Percentiles rank a stretch among this genome's conserved stretches.
These are phyloP conservation scores for Rusavskia elegans DNA, from an alignment of 495 filamentous ascomycete genomes.

Conservation along the genomic window DNA sequence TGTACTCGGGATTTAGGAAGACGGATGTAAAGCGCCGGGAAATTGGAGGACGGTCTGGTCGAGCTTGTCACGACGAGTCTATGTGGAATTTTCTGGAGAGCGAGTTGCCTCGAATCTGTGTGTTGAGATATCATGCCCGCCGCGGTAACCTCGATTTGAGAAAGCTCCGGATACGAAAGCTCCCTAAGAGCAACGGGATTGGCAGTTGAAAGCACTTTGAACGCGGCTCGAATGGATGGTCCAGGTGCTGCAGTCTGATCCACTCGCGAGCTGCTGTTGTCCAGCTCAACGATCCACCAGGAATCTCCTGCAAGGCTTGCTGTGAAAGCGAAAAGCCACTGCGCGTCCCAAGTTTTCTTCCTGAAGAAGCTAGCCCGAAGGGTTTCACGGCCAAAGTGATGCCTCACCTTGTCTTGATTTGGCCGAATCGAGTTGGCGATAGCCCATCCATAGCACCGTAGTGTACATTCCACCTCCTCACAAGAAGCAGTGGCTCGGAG, in stretches of 20 bases:
- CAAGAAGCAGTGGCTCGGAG: constrained; percentile 41
- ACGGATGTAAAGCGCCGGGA: neutral
- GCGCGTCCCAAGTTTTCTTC: constrained; percentile 40
- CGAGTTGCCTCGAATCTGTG: constrained; percentile 17
- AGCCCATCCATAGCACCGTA: constrained; percentile 46
- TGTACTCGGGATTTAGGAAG: neutral
- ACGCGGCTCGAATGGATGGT: constrained; percentile 5
- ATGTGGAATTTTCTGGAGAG: constrained; percentile 14
- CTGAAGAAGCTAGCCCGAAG: constrained; percentile 47
- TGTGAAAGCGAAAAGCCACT: constrained; percentile 54
- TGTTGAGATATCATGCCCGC: constrained; percentile 23
- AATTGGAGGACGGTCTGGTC: neutral
- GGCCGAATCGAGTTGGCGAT: constrained; percentile 33
- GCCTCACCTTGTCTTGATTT: constrained; percentile 40
- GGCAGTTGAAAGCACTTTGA: constrained; percentile 13
- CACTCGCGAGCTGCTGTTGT: constrained; percentile 12
- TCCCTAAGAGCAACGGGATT: constrained; percentile 8
- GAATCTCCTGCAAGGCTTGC: constrained; percentile 57
- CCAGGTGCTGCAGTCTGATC: neutral
- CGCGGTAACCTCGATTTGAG: constrained; percentile 20
- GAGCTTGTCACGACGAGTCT: constrained; percentile 12
- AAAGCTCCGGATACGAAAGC: constrained; percentile 16
- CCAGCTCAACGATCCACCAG: constrained; percentile 61
- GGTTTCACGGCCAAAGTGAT: constrained; percentile 42
- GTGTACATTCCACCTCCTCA: constrained; percentile 46